These are phyloP conservation scores for Apiospora hydei DNA, from an alignment of 2,329 filamentous ascomycete species.

Conservation along the genomic window DNA sequence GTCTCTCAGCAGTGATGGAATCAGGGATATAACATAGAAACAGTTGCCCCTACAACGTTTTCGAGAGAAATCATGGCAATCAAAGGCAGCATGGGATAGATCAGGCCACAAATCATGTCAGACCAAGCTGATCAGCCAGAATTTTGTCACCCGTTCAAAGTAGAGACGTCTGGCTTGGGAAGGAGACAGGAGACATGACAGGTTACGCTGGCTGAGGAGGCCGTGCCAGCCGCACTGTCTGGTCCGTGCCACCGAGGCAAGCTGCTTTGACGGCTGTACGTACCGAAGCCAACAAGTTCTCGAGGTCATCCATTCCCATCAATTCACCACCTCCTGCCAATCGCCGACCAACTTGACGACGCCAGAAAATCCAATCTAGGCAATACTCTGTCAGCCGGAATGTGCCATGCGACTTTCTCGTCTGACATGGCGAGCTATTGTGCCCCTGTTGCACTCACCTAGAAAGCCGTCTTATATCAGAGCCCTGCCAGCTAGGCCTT, in stretches of 20 bases:
- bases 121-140: neutral
- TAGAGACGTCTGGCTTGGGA: neutral
- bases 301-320: conserved; percentile 2
- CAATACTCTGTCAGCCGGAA: neutral
- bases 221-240: neutral
- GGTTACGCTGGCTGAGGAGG: no score
- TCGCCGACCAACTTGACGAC: neutral
- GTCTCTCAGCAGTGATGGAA: neutral
- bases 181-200: neutral
- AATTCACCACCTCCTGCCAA: neutral
- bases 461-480: neutral
- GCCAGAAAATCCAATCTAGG: neutral
- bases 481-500: neutral
- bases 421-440: neutral
- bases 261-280: neutral
- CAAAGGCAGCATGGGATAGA: neutral
- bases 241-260: neutral
- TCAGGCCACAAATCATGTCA: no score
- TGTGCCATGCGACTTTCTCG: neutral
- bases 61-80: neutral
- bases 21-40: neutral
- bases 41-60: neutral
- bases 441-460: conserved; percentile 2
- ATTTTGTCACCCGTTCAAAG: neutral
- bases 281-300: neutral